These are phyloP conservation scores for Achaetomium macrosporum DNA, from an alignment of 2,329 filamentous ascomycete species.

Conservation along the genomic window DNA sequence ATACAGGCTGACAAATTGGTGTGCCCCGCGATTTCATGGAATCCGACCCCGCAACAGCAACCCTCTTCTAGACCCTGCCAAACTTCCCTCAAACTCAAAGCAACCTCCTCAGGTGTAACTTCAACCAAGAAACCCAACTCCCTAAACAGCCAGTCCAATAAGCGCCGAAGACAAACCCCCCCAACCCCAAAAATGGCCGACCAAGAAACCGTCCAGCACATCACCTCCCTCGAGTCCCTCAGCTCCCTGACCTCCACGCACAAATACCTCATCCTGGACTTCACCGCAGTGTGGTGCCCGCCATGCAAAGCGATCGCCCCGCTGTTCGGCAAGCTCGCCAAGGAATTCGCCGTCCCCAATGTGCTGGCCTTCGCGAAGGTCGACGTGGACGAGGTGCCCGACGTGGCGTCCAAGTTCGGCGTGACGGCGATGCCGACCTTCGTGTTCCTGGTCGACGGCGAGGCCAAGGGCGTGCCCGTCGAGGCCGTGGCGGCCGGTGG, in stretches of 20 bases:
- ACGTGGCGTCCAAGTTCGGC: slow-evolving; percentile 42
- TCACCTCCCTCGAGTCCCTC: slow-evolving; percentile 28
- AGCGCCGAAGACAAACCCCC: no score
- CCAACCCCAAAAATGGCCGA: slow-evolving; percentile 18
- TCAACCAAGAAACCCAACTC: no score
- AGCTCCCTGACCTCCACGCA: slow-evolving; percentile 33
- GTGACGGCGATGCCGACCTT: slow-evolving; percentile 52
- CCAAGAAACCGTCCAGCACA: background rate
- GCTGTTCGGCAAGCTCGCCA: slow-evolving; percentile 40
- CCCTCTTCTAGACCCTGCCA: no score
- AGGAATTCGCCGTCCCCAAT: slow-evolving; percentile 31
- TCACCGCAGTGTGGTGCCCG: slow-evolving; percentile 47
- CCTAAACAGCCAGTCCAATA: no score
- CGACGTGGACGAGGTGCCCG: slow-evolving; percentile 48
- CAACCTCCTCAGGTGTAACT: no score
- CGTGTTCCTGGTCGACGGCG: slow-evolving; percentile 48
- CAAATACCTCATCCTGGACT: slow-evolving; percentile 42
- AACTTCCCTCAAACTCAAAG: no score
- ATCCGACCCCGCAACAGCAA: no score
- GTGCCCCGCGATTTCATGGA: no score
- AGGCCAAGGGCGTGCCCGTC: slow-evolving; percentile 30
- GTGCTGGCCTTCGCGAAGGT: slow-evolving; percentile 49
- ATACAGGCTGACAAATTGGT: no score
- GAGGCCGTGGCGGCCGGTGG: slow-evolving; percentile 21
- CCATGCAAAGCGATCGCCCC: slow-evolving; percentile 46